Evolutionary conservation across 768 basidiomycete species (phyloP).

Genomic region (Russula griseocarnosa): DNA sequence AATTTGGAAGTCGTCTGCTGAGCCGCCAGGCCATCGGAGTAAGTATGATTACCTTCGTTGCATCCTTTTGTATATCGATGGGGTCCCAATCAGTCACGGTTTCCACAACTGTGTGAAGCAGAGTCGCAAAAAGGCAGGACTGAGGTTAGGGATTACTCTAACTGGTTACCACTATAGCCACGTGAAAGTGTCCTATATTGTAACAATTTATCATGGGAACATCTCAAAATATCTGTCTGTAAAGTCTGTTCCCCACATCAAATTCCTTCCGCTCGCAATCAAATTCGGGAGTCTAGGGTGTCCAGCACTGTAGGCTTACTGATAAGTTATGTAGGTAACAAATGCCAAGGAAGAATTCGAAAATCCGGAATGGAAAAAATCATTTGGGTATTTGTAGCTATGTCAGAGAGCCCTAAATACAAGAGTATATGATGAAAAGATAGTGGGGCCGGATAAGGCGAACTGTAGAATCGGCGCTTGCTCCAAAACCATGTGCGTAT

Average conservation of each 20-base stretch:
- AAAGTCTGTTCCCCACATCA: neutral
- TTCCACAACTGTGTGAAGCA: neutral
- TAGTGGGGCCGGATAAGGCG: neutral
- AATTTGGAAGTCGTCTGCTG: slow-evolving; percentile 39
- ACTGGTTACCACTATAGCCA: neutral
- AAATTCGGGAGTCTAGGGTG: neutral
- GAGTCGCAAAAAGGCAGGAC: neutral
- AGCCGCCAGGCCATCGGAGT: neutral
- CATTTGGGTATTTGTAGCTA: neutral
- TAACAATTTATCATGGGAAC: neutral
- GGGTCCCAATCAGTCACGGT: no score
- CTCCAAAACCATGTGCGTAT: neutral
- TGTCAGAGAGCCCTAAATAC: slow-evolving; percentile 1
- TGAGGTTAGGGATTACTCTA: neutral
- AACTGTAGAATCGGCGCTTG: neutral
- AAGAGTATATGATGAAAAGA: slow-evolving; percentile 1
- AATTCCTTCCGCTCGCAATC: neutral
- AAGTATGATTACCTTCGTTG: neutral
- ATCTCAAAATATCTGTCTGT: neutral
- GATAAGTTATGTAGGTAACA: slow-evolving; percentile 1
- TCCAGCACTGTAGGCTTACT: neutral
- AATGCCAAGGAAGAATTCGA: neutral
- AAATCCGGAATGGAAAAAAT: neutral
- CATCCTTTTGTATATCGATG: neutral
- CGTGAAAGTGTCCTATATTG: neutral